Base-by-base conservation (phyloP, 495 filamentous ascomycete species). In the Xylaria sp. region DNA sequence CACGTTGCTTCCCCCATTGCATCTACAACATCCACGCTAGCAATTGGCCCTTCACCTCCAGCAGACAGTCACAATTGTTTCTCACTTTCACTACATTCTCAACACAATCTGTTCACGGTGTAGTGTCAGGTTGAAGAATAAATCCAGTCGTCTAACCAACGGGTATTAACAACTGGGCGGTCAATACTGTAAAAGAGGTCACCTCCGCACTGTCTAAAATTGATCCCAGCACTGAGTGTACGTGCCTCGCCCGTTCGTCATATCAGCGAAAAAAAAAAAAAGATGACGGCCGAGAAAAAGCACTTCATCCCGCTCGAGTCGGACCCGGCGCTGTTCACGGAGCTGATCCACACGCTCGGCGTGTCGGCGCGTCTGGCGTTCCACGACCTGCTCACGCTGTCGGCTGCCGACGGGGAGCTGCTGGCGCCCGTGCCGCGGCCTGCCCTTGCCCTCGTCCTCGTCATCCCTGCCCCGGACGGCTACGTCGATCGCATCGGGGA, bases 251-350 rank as follows among this genome's bases (percentile, higher is more conserved):
- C n/a, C n/a, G n/a, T n/a, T n/a, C n/a, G 21, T 14, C 50, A 29
- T 19, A 5, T 53, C 35, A n/a, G 35, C 24, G 17, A 12, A 57
- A 58, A 59, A n/a, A n/a, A n/a, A n/a, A n/a, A n/a, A n/a, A n/a
- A n/a, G n/a, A 68, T 68, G 66, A 53, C 24, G 21, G 7, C 58
- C 33, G 44, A 31, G 26, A 70, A 70, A 8, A 70, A 70, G 46
- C 24, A 37, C 44, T 70, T 70, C 58, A 63, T 70, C 68, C 68
- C 68, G n/a, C 68, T 73, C 71, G 81, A 83, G 64, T 81, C 81
- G 73, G 93, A 94, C 82, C 92, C 92, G 4, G 88, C 90, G 76
- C 88, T 96, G 35, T 91, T 96, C 87, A 88, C 87, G 64, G 81
- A 88, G 71, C 85, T 96, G n/a, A 86, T 90, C 37, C 86, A 90